Evolutionary conservation across 768 basidiomycete genomes (phyloP), one percentile per base, ranked within the genome.

Genomic region (Psilocybe azurescens): DNA sequence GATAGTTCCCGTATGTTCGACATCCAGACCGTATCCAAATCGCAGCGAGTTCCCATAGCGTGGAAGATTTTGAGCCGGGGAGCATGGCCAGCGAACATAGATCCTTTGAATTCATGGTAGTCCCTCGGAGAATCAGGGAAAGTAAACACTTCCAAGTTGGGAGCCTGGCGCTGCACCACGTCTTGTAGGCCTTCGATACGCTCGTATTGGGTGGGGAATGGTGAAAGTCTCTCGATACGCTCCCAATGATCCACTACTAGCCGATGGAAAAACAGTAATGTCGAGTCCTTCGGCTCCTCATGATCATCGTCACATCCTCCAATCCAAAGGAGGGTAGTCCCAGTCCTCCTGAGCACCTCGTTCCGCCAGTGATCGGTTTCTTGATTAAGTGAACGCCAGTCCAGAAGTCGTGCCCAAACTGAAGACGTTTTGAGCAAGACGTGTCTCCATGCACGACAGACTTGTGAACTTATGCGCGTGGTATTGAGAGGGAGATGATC

Each of bases 381-480:
- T 16, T 36, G 18, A 14, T 36, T 20, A 9, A 56, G 39, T 2
- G 0, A 5, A 13, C 50, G 44, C 3, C 55, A 28, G n/a, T 61
- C 60, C 2, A 61, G n/a, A 16, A 56, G 55, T 11, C 28, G 48
- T 9, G 47, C 60, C 60, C 60, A 61, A 14, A 61, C 10, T 7
- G 47, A 24, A 3, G 54, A 46, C 9, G 46, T 28, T 14, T 50
- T 47, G 30, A 61, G 44, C 16, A 61, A 32, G 6, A 55, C 16
- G 24, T 49, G 33, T 2, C 55, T 53, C 60, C 55, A 61, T 4
- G 56, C 38, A 7, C 16, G 30, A 33, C 60, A 61, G 4, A 61
- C 60, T 24, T 61, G 60, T 3, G 55, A 61, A 14, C 53, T 48
- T 14, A 14, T 5, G 10, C 52, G 41, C 20, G 60, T 55, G 8